Base-by-base conservation (phyloP, 2,329 filamentous ascomycete genomes). In the Biscogniauxia sp. region DNA sequence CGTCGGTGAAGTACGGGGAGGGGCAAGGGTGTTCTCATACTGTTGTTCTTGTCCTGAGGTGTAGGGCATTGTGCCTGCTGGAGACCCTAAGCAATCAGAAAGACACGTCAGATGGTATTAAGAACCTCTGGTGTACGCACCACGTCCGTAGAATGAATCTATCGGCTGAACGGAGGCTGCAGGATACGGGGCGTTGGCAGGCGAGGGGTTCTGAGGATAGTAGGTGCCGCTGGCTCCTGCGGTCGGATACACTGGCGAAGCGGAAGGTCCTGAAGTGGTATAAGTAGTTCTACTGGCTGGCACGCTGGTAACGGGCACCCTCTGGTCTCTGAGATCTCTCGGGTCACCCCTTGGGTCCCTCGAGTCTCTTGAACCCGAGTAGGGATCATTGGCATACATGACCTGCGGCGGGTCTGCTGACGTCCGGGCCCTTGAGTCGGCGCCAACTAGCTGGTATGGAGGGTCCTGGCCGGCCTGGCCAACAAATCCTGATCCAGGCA, bases 61-160 rank as follows among this genome's bases (percentile, higher is more conserved):
- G 73, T 77, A 83, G 63, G 75, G 73, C 69, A 74, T 71, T 61
- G 76, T 69, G 74, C 79, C 80, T 78, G 81, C 80, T 74, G 79
- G 77, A 71, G 80, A 82, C 71, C 79, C 80, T 83, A 82, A 72
- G 80, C 73, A 77, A 80, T 81, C 75, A 80, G 77, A 80, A 68
- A 60, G 64, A 28, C 41, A 49, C 45, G 15, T 64, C 63, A 63
- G 56, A 64, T 66, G 56, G 58, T 66, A 66, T 65, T 58, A 68
- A 56, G 61, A 60, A 62, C 67, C 69, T 68, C 72, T 74, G 68
- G 66, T 71, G 77, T 83, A 87, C 82, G 81, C 81, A 84, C 85
- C 84, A 80, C 84, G 84, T 77, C 83, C 83, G 67, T 82, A 84
- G 65, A 81, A 80, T 53, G 83, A 76, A 72, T 86, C 84, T 71